These are phyloP conservation scores for Phytophthora syringae DNA, from an alignment of 352 stramenopile genomes.

Conservation along the genomic window DNA sequence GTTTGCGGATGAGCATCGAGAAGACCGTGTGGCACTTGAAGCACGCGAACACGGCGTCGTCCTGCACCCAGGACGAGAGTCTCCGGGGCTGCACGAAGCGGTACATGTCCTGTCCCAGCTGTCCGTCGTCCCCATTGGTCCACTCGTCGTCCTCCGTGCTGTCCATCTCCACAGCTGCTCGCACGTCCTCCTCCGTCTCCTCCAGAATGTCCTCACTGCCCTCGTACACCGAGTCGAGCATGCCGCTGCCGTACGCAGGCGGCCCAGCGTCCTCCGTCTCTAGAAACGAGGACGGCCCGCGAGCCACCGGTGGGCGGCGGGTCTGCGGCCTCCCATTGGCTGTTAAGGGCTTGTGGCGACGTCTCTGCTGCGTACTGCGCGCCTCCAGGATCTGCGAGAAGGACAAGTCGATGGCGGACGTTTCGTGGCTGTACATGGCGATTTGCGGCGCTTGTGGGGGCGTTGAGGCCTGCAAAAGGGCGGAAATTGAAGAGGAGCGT, in stretches of 20 bases:
- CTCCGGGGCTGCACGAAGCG: slow-evolving; percentile 81
- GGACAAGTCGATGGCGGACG: slow-evolving; percentile 63
- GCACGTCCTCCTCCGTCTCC: slow-evolving; percentile 25
- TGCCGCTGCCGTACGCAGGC: slow-evolving; percentile 37
- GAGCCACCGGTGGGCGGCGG: too few relatives aligned
- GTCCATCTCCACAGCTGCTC: too few relatives aligned
- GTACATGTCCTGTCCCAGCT: slow-evolving; percentile 76
- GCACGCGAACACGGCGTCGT: slow-evolving; percentile 85
- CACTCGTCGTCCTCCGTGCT: slow-evolving; percentile 73
- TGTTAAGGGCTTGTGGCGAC: slow-evolving; percentile 29
- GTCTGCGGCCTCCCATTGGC: slow-evolving; percentile 1
- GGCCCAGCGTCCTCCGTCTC: slow-evolving; percentile 21
- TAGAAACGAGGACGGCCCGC: too few relatives aligned
- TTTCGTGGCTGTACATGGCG: slow-evolving; percentile 51
- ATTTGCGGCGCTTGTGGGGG: slow-evolving; percentile 10
- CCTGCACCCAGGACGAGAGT: slow-evolving; percentile 85
- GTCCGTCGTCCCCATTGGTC: slow-evolving; percentile 52
- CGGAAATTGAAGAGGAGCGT: neutral
- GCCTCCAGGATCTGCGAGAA: slow-evolving; percentile 86
- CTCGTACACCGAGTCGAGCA: slow-evolving; percentile 71
- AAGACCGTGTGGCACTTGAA: slow-evolving; percentile 89
- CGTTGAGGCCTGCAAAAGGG: neutral
- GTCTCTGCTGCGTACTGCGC: slow-evolving; percentile 51
- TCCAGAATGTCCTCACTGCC: slow-evolving; percentile 50
- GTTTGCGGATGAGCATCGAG: slow-evolving; percentile 80